These are phyloP conservation scores for Cercospora zeae-maydis DNA, from an alignment of 2,329 filamentous ascomycete species.

Conservation along the genomic window DNA sequence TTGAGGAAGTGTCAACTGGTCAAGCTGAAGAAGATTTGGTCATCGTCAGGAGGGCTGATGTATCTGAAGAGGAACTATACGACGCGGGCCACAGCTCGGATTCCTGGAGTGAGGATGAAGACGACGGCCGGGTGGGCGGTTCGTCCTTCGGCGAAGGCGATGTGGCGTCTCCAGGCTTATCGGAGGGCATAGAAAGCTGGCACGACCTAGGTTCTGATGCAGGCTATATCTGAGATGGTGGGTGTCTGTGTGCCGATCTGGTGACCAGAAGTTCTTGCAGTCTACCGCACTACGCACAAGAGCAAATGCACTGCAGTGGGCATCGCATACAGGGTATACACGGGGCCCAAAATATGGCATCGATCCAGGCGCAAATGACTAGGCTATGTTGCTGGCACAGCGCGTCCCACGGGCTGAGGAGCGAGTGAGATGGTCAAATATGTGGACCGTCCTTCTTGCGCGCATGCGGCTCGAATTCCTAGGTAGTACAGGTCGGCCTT, in stretches of 20 bases:
- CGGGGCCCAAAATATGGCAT: no score
- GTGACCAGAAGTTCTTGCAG: no score
- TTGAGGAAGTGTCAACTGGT: neutral
- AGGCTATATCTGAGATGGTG: neutral
- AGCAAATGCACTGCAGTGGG: no score
- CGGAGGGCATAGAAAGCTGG: neutral
- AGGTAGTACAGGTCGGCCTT: neutral
- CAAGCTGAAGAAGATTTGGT: neutral
- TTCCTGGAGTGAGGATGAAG: neutral
- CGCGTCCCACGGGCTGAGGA: neutral
- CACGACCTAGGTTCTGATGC: neutral
- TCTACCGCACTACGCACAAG: no score
- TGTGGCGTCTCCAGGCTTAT: neutral
- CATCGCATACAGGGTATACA: no score
- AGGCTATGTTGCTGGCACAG: no score
- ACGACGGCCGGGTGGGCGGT: neutral
- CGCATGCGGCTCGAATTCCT: neutral
- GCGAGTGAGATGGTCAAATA: neutral
- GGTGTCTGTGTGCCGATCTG: neutral
- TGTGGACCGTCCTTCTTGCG: neutral
- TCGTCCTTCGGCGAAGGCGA: neutral
- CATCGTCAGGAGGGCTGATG: neutral
- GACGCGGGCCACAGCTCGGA: conserved; percentile 4
- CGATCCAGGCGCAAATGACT: no score
- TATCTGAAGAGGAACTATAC: neutral